These are phyloP conservation scores for Nannizziopsis arthrosporioides DNA, from an alignment of 2,329 filamentous ascomycete genomes.

Conservation along the genomic window DNA sequence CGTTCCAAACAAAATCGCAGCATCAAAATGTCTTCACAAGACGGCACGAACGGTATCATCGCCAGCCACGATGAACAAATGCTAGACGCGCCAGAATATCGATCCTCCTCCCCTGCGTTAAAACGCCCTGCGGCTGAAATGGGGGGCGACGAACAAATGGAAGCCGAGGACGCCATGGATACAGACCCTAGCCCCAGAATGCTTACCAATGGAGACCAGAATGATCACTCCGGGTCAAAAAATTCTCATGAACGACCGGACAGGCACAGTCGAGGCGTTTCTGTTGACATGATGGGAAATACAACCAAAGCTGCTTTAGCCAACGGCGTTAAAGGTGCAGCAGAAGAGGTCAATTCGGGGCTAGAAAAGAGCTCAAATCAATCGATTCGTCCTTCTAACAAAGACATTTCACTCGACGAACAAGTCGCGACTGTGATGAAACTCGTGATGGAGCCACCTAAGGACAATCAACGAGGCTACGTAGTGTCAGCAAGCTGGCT, in stretches of 20 bases:
- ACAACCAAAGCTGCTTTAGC: constrained; percentile 11
- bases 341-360: constrained; percentile 23
- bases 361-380: constrained; percentile 20
- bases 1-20: constrained; percentile 11
- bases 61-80: constrained; percentile 21
- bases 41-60: constrained; percentile 20
- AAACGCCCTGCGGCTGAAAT: constrained; percentile 46
- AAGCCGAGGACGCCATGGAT: constrained; percentile 19
- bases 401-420: constrained; percentile 45
- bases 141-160: constrained; percentile 32
- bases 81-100: constrained; percentile 21
- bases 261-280: constrained; percentile 25
- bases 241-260: constrained; percentile 13
- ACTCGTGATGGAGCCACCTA: constrained; percentile 43
- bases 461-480: constrained; percentile 64
- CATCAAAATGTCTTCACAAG: constrained; percentile 35
- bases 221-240: constrained; percentile 26
- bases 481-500: constrained; percentile 74
- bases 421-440: constrained; percentile 64
- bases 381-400: constrained; percentile 11
- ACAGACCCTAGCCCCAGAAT: constrained; percentile 17
- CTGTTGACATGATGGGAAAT: constrained; percentile 38
- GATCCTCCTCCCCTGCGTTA: constrained; percentile 38
- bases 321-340: constrained; percentile 15
- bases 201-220: constrained; percentile 17